Percentiles rank a stretch among this genome's conserved stretches.
These are phyloP conservation scores for Ceratocystis diversiconidia DNA, from an alignment of 2,329 filamentous ascomycete species.

Conservation along the genomic window DNA sequence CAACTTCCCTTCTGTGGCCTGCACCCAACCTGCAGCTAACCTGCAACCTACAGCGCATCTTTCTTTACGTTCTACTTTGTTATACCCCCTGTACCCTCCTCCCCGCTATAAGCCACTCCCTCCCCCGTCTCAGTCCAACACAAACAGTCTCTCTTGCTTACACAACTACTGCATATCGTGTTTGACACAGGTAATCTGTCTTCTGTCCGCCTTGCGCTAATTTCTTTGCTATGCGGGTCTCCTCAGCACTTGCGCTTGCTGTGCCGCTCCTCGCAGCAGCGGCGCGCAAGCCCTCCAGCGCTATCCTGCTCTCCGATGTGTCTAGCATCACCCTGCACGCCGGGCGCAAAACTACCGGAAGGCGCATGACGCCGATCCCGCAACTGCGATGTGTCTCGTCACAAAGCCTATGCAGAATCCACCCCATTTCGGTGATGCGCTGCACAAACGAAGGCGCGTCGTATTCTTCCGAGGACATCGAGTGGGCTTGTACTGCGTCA, in stretches of 20 bases:
- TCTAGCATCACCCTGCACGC: conserved; percentile 64
- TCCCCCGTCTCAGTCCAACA: no score
- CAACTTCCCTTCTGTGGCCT: background rate
- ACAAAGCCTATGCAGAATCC: conserved; percentile 48
- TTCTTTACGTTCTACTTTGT: no score
- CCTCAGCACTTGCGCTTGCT: background rate
- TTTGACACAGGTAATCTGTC: background rate
- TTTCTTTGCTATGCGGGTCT: background rate
- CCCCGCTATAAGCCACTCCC: no score
- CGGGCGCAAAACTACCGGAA: conserved; percentile 52
- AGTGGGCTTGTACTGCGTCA: conserved; percentile 71
- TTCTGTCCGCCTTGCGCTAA: background rate
- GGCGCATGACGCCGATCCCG: conserved; percentile 61
- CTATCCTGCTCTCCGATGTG: conserved; percentile 47
- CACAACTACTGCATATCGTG: background rate
- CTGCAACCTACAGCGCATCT: no score
- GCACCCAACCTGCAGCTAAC: background rate
- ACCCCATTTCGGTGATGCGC: conserved; percentile 55
- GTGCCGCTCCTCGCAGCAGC: background rate
- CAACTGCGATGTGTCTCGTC: conserved; percentile 66
- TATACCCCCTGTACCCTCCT: no score
- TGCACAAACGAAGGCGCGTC: conserved; percentile 75
- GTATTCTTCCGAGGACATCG: conserved; percentile 66
- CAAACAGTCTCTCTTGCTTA: background rate
- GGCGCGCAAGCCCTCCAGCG: conserved; percentile 25